Conservation (phyloP, 371 early-diverging fungal species). For the Caulochytrium protostelioides region DNA sequence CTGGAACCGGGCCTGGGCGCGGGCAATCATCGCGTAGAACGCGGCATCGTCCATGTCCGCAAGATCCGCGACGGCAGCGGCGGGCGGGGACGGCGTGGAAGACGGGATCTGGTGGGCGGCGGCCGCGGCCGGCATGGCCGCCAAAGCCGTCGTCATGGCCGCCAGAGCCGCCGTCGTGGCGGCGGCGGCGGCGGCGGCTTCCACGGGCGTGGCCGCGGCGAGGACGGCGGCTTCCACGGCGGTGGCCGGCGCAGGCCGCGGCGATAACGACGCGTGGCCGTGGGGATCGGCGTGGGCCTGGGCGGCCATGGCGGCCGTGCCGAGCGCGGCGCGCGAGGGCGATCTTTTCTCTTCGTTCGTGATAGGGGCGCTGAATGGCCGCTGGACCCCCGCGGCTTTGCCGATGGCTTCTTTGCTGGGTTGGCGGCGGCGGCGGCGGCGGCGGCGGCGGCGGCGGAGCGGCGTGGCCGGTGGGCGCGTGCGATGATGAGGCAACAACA, state of each 20-base stretch:
- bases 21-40: not conserved
- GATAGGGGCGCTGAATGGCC: too few species aligned
- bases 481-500: too few species aligned
- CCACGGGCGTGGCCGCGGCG: not conserved
- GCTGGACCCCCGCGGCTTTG: too few species aligned
- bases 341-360: not conserved
- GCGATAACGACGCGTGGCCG: too few species aligned
- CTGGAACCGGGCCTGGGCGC: not conserved
- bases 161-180: not conserved
- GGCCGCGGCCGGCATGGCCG: not conserved
- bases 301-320: not conserved
- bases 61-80: not conserved
- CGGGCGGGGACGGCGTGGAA: not conserved
- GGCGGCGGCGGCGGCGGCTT: not conserved
- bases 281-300: not conserved
- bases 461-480: too few species aligned
- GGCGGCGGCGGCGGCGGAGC: too few species aligned
- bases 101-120: not conserved
- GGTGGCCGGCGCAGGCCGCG: not conserved
- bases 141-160: too few species aligned
- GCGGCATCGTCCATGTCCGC: not conserved
- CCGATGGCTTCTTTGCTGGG: too few species aligned
- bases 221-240: not conserved
- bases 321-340: not conserved
- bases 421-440: too few species aligned